Evolutionary conservation across 73 alveolate species (phyloP).

Genomic region (Symbiodinium pilosum): DNA sequence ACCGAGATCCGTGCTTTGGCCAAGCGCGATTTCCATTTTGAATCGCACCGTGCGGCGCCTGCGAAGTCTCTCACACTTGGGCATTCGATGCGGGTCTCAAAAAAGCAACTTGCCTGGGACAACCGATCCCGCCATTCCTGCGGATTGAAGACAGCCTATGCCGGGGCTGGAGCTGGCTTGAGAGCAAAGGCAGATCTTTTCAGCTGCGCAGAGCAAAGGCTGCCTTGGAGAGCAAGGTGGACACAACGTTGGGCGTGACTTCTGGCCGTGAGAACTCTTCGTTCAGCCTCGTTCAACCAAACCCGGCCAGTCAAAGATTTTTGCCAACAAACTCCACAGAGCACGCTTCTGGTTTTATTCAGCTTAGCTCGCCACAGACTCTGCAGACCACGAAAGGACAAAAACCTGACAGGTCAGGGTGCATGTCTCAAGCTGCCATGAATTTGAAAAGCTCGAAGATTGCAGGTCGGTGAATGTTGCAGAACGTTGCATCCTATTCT

Average conservation of each 20-base stretch:
- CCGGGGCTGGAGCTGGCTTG: background rate
- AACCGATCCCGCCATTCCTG: conserved; percentile 80
- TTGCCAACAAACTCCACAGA: too few species aligned
- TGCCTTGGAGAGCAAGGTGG: conserved; percentile 80
- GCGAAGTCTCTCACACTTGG: too few species aligned
- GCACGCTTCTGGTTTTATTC: background rate
- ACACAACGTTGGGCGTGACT: conserved; percentile 19
- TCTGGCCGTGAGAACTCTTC: conserved; percentile 78
- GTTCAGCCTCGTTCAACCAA: conserved; percentile 20
- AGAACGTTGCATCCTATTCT: too few species aligned
- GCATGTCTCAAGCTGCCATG: background rate
- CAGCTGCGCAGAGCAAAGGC: background rate
- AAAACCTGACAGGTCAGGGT: background rate
- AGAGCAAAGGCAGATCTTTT: background rate
- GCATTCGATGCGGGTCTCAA: too few species aligned
- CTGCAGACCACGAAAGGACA: conserved; percentile 91
- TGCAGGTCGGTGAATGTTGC: background rate
- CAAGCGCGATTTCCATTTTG: background rate
- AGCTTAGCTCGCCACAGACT: conserved; percentile 43
- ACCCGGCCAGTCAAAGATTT: too few species aligned
- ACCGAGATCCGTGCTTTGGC: conserved; percentile 63
- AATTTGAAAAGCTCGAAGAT: background rate
- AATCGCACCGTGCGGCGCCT: background rate
- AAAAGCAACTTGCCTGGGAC: too few species aligned
- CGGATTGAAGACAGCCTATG: conserved; percentile 64